Evolutionary conservation across 768 basidiomycete genomes (phyloP), one percentile per base, ranked within the genome.

Genomic region (Infundibulicybe gibba): DNA sequence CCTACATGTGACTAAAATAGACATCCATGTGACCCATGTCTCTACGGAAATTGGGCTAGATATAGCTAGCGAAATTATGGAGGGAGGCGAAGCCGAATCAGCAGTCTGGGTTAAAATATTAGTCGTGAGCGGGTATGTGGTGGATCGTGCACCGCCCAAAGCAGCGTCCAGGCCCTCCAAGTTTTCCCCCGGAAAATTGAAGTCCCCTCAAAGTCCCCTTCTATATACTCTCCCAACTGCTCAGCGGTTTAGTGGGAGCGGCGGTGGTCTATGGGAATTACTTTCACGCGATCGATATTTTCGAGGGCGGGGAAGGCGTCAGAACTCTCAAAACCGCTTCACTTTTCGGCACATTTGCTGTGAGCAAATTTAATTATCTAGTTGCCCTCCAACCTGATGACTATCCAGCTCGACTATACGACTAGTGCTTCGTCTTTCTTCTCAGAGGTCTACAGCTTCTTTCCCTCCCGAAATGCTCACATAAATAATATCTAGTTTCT

Each of bases 121-220:
- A n/a, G n/a, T n/a, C n/a, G n/a, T n/a, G n/a, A n/a, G n/a, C n/a
- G n/a, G n/a, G n/a, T n/a, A n/a, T n/a, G n/a, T n/a, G n/a, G n/a
- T n/a, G n/a, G n/a, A n/a, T n/a, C n/a, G n/a, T n/a, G n/a, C n/a
- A n/a, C n/a, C n/a, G n/a, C n/a, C n/a, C n/a, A n/a, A n/a, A n/a
- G n/a, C n/a, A n/a, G 68, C 78, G 2, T 81, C 81, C 61, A 79
- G 89, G 51, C 74, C 72, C 39, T 90, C 91, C 63, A 91, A 60
- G 90, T 90, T 0, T 89, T 90, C 0, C 72, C 55, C 69, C 60
- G 50, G 47, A 9, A 0, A 17, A n/a, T n/a, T n/a, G n/a, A n/a
- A n/a, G n/a, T n/a, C n/a, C n/a, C n/a, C n/a, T n/a, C n/a, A 14
- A 0, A 17, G 6, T 25, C 16, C 6, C 3, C 6, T 19, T 44